Evolutionary conservation across 129 eudicot species (phyloP).

Genomic region (Flaveria linearis): DNA sequence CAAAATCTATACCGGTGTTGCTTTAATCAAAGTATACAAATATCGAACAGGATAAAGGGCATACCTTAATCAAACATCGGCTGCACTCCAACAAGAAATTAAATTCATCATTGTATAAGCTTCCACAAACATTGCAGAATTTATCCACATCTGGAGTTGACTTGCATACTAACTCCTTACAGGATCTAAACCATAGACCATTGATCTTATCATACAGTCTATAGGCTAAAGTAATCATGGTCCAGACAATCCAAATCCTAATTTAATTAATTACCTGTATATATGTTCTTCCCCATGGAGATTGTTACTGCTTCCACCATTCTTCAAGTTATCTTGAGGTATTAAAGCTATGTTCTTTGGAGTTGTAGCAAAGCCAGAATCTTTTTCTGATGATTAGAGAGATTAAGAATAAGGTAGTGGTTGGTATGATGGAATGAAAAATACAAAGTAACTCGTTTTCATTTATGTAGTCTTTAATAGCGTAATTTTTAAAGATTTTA

Average conservation of each 20-base stretch:
- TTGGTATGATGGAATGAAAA: constrained; percentile 1
- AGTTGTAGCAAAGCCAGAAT: constrained; percentile 25
- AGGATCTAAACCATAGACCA: constrained; percentile 42
- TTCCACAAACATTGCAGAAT: constrained; percentile 57
- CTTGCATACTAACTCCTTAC: constrained; percentile 28
- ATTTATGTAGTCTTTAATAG: background rate
- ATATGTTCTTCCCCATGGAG: constrained; percentile 23
- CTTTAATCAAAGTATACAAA: background rate
- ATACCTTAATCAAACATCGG: constrained; percentile 52
- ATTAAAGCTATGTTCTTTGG: constrained; percentile 34
- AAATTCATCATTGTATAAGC: constrained; percentile 41
- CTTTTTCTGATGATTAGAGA: constrained; percentile 44
- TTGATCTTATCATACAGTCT: constrained; percentile 24
- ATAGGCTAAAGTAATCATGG: constrained; percentile 18
- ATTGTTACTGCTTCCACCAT: constrained; percentile 20
- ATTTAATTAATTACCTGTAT: constrained; percentile 35
- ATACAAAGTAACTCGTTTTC: background rate
- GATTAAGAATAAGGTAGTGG: constrained; percentile 16
- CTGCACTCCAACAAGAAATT: constrained; percentile 59
- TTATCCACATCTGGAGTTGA: constrained; percentile 34
- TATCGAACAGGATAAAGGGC: constrained; percentile 9
- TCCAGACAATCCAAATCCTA: constrained; percentile 21
- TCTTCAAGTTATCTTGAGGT: constrained; percentile 28
- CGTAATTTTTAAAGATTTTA: background rate
- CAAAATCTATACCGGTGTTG: constrained; percentile 12